Evolutionary conservation across 495 filamentous ascomycete genomes (phyloP), one percentile per base, ranked within the genome.

Genomic region (Gamarada debralockiae): DNA sequence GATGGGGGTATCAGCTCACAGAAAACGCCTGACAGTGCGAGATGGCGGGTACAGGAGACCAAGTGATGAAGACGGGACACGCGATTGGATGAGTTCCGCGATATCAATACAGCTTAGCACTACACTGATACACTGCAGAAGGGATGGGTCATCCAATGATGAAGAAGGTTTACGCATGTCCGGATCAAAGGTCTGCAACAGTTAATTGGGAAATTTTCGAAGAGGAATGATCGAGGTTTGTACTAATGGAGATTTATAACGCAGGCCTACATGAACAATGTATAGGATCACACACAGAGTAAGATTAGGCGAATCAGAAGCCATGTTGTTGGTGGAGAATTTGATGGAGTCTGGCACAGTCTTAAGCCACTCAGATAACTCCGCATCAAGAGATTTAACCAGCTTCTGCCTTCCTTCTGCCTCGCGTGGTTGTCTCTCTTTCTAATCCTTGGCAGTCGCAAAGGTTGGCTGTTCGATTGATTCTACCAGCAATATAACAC

Each of bases 1-100:
- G 27, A 48, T 29, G 27, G 15, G n/a, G 10, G 24, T 15, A n/a
- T 24, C 22, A 46, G 15, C 22, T 44, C 22, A 25, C n/a, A 31
- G 10, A 48, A 33, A 29, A 34, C 44, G n/a, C 44, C 44, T 17
- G 44, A 48, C 10, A 33, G 44, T 31, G 44, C 44, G 12, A 48
- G 27, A 17, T 29, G 31, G 20, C 31, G 44, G 3, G 44, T 31
- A 24, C 44, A 48, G n/a, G 17, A 29, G 21, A 24, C 44, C 15
- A 48, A 24, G n/a, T 48, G 44, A 22, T 48, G 44, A 48, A 0
- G 22, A 24, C 5, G 44, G 44, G 15, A 48, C 27, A 20, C 20
- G 44, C n/a, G n/a, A 12, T 48, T 34, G 23, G 27, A 48, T 48
- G 27, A 34, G 27, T 18, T 48, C 44, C 12, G 44, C 44, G 3